Conservation (phyloP, 345 rosid species). For the Eucalyptus regnans region DNA sequence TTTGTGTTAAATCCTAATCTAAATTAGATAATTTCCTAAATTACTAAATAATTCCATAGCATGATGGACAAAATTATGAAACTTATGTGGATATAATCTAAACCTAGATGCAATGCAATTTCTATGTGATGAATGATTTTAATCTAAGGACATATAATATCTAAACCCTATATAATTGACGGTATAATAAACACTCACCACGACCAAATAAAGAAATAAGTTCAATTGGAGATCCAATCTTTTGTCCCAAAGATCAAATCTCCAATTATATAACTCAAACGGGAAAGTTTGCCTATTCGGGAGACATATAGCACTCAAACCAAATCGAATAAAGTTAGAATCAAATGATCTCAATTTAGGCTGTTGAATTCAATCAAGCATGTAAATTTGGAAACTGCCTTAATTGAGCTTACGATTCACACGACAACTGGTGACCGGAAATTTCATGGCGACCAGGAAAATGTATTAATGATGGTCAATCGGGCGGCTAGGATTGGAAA, state of each 20-base stretch:
- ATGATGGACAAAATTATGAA: background rate
- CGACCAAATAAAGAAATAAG: background rate
- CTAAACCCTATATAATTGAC: background rate
- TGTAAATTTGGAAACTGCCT: background rate
- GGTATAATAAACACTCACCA: background rate
- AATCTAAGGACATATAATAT: background rate
- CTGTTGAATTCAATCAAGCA: background rate
- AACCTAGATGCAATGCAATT: background rate
- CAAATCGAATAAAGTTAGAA: background rate
- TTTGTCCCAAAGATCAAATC: background rate
- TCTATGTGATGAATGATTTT: background rate
- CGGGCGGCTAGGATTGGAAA: background rate
- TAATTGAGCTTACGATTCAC: background rate
- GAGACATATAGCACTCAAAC: background rate
- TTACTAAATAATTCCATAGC: background rate
- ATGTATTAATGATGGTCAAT: background rate
- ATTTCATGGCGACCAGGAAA: background rate
- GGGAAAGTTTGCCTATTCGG: background rate
- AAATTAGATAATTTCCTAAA: background rate
- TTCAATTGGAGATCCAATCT: background rate
- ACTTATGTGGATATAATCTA: background rate
- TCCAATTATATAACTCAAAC: background rate
- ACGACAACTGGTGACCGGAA: background rate
- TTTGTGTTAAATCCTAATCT: background rate
- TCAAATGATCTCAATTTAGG: background rate